These are phyloP conservation scores for Fusarium hainanense DNA, from an alignment of 2,329 filamentous ascomycete species.

Conservation along the genomic window DNA sequence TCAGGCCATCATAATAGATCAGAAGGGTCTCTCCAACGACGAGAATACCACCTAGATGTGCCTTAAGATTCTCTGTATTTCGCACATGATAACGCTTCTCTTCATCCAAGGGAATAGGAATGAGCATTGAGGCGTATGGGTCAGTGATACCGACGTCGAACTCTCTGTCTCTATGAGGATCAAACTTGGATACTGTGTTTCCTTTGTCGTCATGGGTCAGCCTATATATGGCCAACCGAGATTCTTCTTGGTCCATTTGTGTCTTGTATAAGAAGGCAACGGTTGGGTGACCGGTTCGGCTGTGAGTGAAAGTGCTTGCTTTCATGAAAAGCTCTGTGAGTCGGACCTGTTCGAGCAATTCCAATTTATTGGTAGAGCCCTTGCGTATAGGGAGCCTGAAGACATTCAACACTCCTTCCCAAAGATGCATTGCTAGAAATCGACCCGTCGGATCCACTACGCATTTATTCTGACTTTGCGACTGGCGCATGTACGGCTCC, in stretches of 20 bases:
- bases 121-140: conserved; percentile 68
- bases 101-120: conserved; percentile 69
- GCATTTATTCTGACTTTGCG: conserved; percentile 84
- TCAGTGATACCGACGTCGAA: conserved; percentile 65
- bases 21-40: conserved; percentile 84
- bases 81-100: conserved; percentile 71
- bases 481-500: conserved; percentile 75
- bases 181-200: conserved; percentile 64
- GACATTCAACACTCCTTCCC: conserved; percentile 69
- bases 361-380: conserved; percentile 56
- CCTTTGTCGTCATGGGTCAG: conserved; percentile 69
- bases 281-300: conserved; percentile 67
- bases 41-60: conserved; percentile 76
- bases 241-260: conserved; percentile 62
- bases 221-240: conserved; percentile 68
- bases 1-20: conserved; percentile 85
- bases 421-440: conserved; percentile 68
- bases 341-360: conserved; percentile 65
- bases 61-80: conserved; percentile 63
- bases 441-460: conserved; percentile 82
- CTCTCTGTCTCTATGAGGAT: conserved; percentile 65
- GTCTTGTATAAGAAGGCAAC: conserved; percentile 69
- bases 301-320: conserved; percentile 66
- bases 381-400: conserved; percentile 62
- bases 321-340: conserved; percentile 71